Percentiles rank a stretch among this genome's conserved stretches.
These are phyloP conservation scores for Saccharomycopsis javanensis DNA, from an alignment of 805 yeast species.

Conservation along the genomic window DNA sequence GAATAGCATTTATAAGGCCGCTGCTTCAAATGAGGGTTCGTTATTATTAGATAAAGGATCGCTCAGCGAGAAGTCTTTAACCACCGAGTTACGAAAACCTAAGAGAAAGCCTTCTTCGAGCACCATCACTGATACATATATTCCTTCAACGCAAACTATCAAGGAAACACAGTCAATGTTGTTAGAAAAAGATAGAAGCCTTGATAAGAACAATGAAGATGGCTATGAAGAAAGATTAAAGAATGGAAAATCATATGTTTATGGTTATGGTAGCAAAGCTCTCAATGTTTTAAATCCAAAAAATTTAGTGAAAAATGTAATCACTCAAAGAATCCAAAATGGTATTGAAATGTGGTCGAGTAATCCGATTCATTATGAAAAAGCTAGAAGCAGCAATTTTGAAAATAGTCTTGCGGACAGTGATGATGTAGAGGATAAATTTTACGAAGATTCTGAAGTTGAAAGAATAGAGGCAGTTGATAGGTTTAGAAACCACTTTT, in stretches of 20 bases:
- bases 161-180: not conserved
- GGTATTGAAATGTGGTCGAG: slow-evolving; percentile 47
- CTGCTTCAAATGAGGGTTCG: not conserved
- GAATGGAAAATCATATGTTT: slow-evolving; percentile 1
- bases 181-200: not conserved
- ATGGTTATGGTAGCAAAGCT: slow-evolving; percentile 7
- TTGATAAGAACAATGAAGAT: not conserved
- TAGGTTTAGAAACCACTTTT: slow-evolving; percentile 59
- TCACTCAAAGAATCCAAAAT: slow-evolving; percentile 19
- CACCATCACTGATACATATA: slow-evolving; percentile 7
- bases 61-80: not conserved
- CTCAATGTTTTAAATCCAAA: slow-evolving; percentile 12
- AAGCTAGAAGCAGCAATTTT: slow-evolving; percentile 25
- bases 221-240: not conserved
- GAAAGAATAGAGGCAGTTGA: slow-evolving; percentile 39
- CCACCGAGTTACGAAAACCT: not conserved
- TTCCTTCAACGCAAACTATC: slow-evolving; percentile 4
- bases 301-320: slow-evolving; percentile 11
- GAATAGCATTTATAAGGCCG: slow-evolving; percentile 12
- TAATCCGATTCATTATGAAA: slow-evolving; percentile 52
- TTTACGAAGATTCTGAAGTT: slow-evolving; percentile 35
- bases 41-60: not conserved
- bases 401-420: slow-evolving; percentile 24
- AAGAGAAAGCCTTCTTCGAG: not conserved
- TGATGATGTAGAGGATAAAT: slow-evolving; percentile 34